Evolutionary conservation across 1,139 yeast species (phyloP), one percentile per base, ranked within the genome.

Genomic region (Suhomyces bribrorum): DNA sequence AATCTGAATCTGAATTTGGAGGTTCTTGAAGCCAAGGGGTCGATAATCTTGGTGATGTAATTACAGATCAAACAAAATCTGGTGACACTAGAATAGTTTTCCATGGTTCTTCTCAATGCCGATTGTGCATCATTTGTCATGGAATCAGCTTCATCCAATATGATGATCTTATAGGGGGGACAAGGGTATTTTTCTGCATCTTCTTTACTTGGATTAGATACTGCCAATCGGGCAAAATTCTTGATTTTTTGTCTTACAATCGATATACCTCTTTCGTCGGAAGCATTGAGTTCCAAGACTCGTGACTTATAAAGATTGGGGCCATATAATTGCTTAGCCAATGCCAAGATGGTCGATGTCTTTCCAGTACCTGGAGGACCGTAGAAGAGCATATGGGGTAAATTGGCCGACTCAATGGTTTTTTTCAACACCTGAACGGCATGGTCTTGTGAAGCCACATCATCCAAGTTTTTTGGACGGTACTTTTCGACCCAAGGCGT

Each of bases 331-430:
- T 88, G 90, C 52, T 81, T 84, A 1, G 96, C 90, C 48, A 90
- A 68, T 2, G 97, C 97, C 37, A 90, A 66, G 34, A 90, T 84
- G 0, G 97, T 90, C 1, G 97, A 88, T 0, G 97, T 90, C 56
- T 90, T 90, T 45, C 97, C 97, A 0, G 97, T 90, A 23, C 97
- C 97, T 36, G 97, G 97, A 5, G 97, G 97, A 0, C 97, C 97
- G 58, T 90, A 90, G 64, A 90, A 90, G 34, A 92, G 66, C 96
- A 90, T 87, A 60, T 92, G 97, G 2, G 98, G 97, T 40, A 89
- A 66, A 57, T 92, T 90, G 31, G 92, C 85, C 2, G 94, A 79
- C 39, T 79, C 74, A 22, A 94, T 61, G 0, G 96, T 85, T 54
- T 83, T 81, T 58, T 85, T 83, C 48, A 92, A 69, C n/a, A 92